Conservation (phyloP, 1,284 basidiomycete genomes). For the Pseudozyma pruni region DNA sequence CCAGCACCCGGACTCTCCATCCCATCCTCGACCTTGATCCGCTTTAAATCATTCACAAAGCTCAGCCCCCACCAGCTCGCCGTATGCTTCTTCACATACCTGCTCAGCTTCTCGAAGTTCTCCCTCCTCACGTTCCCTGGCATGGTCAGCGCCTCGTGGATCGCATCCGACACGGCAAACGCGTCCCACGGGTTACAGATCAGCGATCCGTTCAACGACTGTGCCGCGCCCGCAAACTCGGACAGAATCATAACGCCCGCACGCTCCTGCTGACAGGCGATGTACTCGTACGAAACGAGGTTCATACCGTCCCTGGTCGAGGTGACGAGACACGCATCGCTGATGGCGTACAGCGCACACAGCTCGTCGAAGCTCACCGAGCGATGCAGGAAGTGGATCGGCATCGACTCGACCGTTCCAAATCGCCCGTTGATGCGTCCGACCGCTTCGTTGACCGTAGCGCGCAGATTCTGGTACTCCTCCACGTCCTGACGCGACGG, state of each 20-base stretch:
- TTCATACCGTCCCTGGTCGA: conserved; percentile 99
- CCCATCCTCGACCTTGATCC: conserved; percentile 48
- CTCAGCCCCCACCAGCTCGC: conserved; percentile 66
- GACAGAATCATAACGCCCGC: conserved; percentile 98
- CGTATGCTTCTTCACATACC: conserved; percentile 69
- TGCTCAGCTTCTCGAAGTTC: conserved; percentile 94
- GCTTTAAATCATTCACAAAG: conserved; percentile 57
- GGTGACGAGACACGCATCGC: conserved; percentile 94
- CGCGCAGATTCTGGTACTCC: conserved; percentile 96
- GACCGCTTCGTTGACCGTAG: conserved; percentile 96
- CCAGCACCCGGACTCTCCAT: conserved; percentile 23
- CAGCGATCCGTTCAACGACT: conserved; percentile 70
- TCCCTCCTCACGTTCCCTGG: conserved; percentile 80
- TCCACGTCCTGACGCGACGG: conserved; percentile 98
- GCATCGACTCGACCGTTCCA: conserved; percentile 98
- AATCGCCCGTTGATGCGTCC: conserved; percentile 98
- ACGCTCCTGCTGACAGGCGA: conserved; percentile 89
- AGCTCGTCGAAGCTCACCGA: conserved; percentile 92
- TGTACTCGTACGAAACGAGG: conserved; percentile 98
- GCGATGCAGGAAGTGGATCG: conserved; percentile 93
- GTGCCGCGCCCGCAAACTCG: conserved; percentile 97
- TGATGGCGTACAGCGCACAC: conserved; percentile 93
- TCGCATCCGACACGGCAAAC: conserved; percentile 94
- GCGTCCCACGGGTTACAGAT: conserved; percentile 70
- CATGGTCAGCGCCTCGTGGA: conserved; percentile 93